phyloP scores from a whole-genome alignment of 2,329 filamentous ascomycete genomes.

The Pseudogymnoascus pannorum region DNA sequence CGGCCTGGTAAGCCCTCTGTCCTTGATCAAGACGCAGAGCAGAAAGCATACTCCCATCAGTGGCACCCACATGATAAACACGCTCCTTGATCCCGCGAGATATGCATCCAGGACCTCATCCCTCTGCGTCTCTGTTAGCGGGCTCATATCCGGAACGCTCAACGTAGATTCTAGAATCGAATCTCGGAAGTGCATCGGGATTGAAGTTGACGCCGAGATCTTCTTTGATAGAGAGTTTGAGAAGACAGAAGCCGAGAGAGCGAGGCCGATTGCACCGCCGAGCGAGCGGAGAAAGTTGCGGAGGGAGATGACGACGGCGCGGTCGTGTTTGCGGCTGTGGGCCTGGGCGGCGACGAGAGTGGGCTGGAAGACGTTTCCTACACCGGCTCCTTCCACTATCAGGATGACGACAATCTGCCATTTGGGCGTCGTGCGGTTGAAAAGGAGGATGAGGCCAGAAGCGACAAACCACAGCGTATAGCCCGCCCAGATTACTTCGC shows the following conservation, averaged over 20 bases:
- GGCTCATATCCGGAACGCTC: slow-evolving; percentile 20
- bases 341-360: slow-evolving; percentile 51
- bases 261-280: slow-evolving; percentile 51
- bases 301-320: slow-evolving; percentile 55
- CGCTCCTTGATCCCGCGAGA: slow-evolving; percentile 44
- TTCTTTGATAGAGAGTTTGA: slow-evolving; percentile 27
- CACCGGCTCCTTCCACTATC: slow-evolving; percentile 43
- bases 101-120: slow-evolving; percentile 42
- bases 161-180: slow-evolving; percentile 23
- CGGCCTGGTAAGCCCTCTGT: slow-evolving; percentile 37
- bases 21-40: slow-evolving; percentile 44
- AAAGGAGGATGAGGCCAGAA: slow-evolving; percentile 44
- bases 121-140: slow-evolving; percentile 18
- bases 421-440: slow-evolving; percentile 36
- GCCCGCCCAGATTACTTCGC: slow-evolving; percentile 45
- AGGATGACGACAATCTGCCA: slow-evolving; percentile 45
- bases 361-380: slow-evolving; percentile 43
- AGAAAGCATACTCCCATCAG: slow-evolving; percentile 44
- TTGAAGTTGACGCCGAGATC: slow-evolving; percentile 11
- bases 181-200: slow-evolving; percentile 16
- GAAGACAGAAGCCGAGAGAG: slow-evolving; percentile 47
- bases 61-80: slow-evolving; percentile 51
- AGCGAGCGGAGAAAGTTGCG: slow-evolving; percentile 56
- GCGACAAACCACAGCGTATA: slow-evolving; percentile 38
- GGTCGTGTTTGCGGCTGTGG: slow-evolving; percentile 47